phyloP scores from a whole-genome alignment of 2,329 filamentous ascomycete genomes.

The Aspergillus amoenus region DNA sequence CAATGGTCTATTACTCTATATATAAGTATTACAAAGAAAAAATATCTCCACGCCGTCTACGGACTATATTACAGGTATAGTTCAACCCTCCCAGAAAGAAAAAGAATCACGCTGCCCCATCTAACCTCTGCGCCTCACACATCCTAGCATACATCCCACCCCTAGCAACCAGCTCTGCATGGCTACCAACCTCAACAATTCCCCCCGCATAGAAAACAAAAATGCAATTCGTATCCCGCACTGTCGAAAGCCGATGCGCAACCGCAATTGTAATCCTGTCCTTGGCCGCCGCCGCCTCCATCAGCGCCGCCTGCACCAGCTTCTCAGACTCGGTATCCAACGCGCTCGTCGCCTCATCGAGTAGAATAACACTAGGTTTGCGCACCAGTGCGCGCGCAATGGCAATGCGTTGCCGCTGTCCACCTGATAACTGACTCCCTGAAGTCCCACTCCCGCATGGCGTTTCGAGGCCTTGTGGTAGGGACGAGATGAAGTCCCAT shows the following conservation, averaged over 20 bases:
- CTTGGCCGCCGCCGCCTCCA: conserved; percentile 64
- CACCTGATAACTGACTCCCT: conserved; percentile 79
- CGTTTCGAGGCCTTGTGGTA: conserved; percentile 83
- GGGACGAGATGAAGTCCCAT: conserved; percentile 82
- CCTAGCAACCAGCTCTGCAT: conserved; percentile 66
- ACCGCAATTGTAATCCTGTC: conserved; percentile 59
- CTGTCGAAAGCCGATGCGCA: conserved; percentile 83
- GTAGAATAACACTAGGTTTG: conserved; percentile 78
- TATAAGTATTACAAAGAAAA: too few species aligned
- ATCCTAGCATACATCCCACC: conserved; percentile 73
- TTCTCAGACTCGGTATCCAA: conserved; percentile 52
- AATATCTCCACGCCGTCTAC: too few species aligned
- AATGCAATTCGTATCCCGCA: conserved; percentile 83
- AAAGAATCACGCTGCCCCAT: background rate
- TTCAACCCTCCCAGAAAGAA: too few species aligned
- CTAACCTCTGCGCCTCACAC: background rate
- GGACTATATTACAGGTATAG: too few species aligned
- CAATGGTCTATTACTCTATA: too few species aligned
- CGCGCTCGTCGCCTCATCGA: conserved; percentile 71
- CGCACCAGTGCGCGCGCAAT: conserved; percentile 88
- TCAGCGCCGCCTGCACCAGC: conserved; percentile 67
- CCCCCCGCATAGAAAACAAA: conserved; percentile 76
- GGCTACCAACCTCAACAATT: conserved; percentile 79
- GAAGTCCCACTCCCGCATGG: conserved; percentile 71
- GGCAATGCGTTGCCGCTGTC: conserved; percentile 91